Evolutionary conservation across 2,329 filamentous ascomycete species (phyloP).

Genomic region (Aspergillus felis): DNA sequence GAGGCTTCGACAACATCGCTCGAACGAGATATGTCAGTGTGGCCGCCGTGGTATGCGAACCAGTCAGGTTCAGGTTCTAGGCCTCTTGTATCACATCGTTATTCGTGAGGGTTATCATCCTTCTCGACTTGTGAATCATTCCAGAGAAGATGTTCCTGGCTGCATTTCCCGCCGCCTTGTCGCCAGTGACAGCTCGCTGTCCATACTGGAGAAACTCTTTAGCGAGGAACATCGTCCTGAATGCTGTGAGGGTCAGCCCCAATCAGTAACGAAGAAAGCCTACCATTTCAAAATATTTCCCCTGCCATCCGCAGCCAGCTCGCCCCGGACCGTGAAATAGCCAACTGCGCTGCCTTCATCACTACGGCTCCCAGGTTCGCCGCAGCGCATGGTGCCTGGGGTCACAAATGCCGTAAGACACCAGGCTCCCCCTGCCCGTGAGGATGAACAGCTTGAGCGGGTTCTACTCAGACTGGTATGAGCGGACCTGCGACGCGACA

Average conservation of each 20-base stretch:
- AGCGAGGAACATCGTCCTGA: constrained; percentile 7
- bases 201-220: constrained; percentile 10
- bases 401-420: no score
- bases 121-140: constrained; percentile 36
- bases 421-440: neutral
- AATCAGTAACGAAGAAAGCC: neutral
- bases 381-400: no score
- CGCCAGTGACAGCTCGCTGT: constrained; percentile 13
- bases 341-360: no score
- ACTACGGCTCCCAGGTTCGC: no score
- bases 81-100: constrained; percentile 38
- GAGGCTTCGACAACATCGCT: constrained; percentile 17
- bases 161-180: constrained; percentile 12
- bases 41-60: constrained; percentile 48
- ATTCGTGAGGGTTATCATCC: constrained; percentile 15
- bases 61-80: constrained; percentile 43
- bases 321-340: no score
- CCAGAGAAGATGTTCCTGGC: constrained; percentile 36
- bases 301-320: no score
- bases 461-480: neutral
- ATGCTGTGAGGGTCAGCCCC: neutral
- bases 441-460: constrained; percentile 8
- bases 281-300: no score
- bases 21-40: constrained; percentile 48
- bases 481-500: neutral